These are phyloP conservation scores for Pseudonitzschia multiseries DNA, from an alignment of 108 stramenopile genomes.

Conservation along the genomic window DNA sequence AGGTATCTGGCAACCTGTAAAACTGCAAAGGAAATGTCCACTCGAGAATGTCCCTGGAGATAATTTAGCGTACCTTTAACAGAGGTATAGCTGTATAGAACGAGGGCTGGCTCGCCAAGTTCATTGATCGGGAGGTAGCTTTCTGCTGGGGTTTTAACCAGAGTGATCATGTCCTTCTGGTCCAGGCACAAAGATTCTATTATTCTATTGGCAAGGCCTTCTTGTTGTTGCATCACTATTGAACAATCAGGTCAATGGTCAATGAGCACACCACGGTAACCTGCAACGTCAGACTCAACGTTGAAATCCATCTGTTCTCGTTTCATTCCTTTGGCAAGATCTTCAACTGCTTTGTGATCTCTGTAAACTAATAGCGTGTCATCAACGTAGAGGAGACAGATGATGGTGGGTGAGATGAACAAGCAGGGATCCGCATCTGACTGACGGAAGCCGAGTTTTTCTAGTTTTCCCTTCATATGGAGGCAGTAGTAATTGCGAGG, in stretches of 20 bases:
- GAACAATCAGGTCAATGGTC: too few species aligned
- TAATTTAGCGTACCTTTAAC: conserved; percentile 56
- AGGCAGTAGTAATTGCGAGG: conserved; percentile 30
- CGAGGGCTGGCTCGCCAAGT: not conserved
- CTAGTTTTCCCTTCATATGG: conserved; percentile 15
- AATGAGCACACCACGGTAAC: too few species aligned
- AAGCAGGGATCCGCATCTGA: conserved; percentile 48
- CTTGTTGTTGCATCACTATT: too few species aligned
- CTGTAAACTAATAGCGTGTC: conserved; percentile 7
- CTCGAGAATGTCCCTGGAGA: conserved; percentile 37
- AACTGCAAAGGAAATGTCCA: conserved; percentile 45
- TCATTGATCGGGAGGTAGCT: too few species aligned
- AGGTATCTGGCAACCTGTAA: conserved; percentile 33
- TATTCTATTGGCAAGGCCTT: too few species aligned
- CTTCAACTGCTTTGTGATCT: not conserved
- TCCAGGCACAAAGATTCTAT: too few species aligned
- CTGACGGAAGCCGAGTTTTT: conserved; percentile 4
- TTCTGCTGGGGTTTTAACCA: not conserved
- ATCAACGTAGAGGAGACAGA: conserved; percentile 55
- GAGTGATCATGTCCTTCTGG: too few species aligned
- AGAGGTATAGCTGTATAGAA: conserved; percentile 19
- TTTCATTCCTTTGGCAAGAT: too few species aligned
- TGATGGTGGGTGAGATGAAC: conserved; percentile 35
- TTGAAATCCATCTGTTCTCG: too few species aligned
- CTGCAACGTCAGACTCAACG: too few species aligned